These are phyloP conservation scores for Chimonanthus salicifolius DNA, from an alignment of 164 flowering plant genomes.

Conservation along the genomic window DNA sequence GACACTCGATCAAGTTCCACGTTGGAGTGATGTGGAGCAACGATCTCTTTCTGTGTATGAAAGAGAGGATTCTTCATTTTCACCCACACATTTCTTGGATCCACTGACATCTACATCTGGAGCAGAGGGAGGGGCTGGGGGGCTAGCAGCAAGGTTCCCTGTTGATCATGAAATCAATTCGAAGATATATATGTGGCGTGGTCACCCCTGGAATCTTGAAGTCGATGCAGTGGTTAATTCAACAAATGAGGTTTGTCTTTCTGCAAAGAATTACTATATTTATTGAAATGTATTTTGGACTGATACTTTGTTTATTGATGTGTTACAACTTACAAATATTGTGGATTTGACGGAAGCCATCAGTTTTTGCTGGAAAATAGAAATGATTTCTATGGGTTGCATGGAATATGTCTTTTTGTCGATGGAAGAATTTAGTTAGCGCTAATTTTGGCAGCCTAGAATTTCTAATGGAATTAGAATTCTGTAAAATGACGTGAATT, in stretches of 20 bases:
- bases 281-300: no score
- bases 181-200: slow-evolving; percentile 94
- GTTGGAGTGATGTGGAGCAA: slow-evolving; percentile 85
- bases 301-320: no score
- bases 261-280: no score
- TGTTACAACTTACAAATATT: no score
- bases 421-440: no score
- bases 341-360: no score
- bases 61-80: slow-evolving; percentile 50
- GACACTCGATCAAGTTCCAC: slow-evolving; percentile 81
- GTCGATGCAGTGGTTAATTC: slow-evolving; percentile 99
- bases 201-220: slow-evolving; percentile 96
- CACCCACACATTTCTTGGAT: slow-evolving; percentile 52
- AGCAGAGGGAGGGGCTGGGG: slow-evolving; percentile 47
- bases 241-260: slow-evolving; percentile 75
- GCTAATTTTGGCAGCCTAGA: no score
- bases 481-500: no score
- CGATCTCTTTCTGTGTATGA: slow-evolving; percentile 44
- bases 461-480: no score
- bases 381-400: no score
- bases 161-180: slow-evolving; percentile 84
- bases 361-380: no score
- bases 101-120: slow-evolving; percentile 56
- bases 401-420: no score
- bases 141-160: slow-evolving; percentile 70